Evolutionary conservation across 495 filamentous ascomycete genomes (phyloP).

Genomic region (Penicillium flavigenum): DNA sequence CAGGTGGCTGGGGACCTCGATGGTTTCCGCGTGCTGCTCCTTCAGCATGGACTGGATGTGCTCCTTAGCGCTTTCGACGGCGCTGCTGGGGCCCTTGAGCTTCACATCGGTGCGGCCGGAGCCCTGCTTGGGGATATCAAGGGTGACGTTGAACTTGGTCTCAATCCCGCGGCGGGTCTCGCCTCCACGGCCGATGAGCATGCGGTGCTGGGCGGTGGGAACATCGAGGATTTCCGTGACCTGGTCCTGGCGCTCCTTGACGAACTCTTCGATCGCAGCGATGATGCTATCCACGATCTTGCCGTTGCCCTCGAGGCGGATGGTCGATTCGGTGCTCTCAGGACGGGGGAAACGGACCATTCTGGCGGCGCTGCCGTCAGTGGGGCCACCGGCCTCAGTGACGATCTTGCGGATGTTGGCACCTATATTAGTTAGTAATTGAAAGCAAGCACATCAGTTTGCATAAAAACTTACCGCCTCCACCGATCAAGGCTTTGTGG

Average conservation of each 20-base stretch:
- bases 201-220: constrained; percentile 80
- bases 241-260: constrained; percentile 75
- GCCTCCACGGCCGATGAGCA: constrained; percentile 89
- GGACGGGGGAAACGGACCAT: constrained; percentile 89
- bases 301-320: constrained; percentile 80
- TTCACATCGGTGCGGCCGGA: constrained; percentile 69
- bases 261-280: constrained; percentile 72
- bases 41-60: constrained; percentile 79
- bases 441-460: not conserved
- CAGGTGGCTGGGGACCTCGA: constrained; percentile 73
- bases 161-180: constrained; percentile 83
- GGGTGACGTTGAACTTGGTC: constrained; percentile 78
- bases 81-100: constrained; percentile 71
- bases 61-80: constrained; percentile 80
- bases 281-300: constrained; percentile 87
- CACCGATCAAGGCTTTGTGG: constrained; percentile 86
- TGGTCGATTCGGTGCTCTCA: constrained; percentile 71
- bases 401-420: constrained; percentile 85
- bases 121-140: constrained; percentile 86
- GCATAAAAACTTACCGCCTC: constrained; percentile 64
- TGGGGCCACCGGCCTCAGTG: constrained; percentile 80
- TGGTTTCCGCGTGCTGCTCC: constrained; percentile 81
- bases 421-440: constrained; percentile 57
- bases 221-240: constrained; percentile 74
- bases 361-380: constrained; percentile 75